Evolutionary conservation across 1,284 basidiomycete genomes (phyloP), one percentile per base, ranked within the genome.

Genomic region (Stygiomarasmius scandens): DNA sequence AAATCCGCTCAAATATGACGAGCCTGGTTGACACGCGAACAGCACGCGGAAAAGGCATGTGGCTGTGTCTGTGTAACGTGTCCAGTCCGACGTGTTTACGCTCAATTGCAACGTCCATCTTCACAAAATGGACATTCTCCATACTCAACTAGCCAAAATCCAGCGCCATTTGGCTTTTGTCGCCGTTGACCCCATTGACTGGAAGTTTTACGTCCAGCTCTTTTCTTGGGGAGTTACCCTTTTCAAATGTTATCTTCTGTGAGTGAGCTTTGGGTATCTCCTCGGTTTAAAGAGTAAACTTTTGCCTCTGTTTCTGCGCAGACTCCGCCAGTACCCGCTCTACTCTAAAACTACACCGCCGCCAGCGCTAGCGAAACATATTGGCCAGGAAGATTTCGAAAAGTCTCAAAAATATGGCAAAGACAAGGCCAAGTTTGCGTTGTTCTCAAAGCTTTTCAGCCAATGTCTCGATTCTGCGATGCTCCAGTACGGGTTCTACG

Each of bases 331-430:
- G 72, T 90, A 93, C 67, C 89, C 89, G 2, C 78, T 92, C 52
- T 96, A 95, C 71, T 86, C 83, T 1, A 90, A 89, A 64, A 83
- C 80, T 0, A 75, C 81, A n/a, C 93, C 95, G 0, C 96, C 95
- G 0, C 71, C 83, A 0, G 87, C 85, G 1, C 83, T 98, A 3
- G 85, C 83, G 0, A 74, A 75, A 0, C 90, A 96, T 69, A 90
- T 97, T 63, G 80, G 82, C 6, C 70, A 78, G 16, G 85, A 90
- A 1, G 88, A 87, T 6, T 97, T 95, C 73, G 75, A 85, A 59
- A 96, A 97, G 68, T 95, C 94, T 0, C 96, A 98, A 72, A 74
- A 79, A 24, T 99, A 99, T 75, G 93, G 95, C 19, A 84, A 83
- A 51, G 93, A 96, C 81, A 98, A 98, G 75, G 90, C 95, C n/a